Conservation (phyloP, 768 basidiomycete species). For the Suillus occidentalis region DNA sequence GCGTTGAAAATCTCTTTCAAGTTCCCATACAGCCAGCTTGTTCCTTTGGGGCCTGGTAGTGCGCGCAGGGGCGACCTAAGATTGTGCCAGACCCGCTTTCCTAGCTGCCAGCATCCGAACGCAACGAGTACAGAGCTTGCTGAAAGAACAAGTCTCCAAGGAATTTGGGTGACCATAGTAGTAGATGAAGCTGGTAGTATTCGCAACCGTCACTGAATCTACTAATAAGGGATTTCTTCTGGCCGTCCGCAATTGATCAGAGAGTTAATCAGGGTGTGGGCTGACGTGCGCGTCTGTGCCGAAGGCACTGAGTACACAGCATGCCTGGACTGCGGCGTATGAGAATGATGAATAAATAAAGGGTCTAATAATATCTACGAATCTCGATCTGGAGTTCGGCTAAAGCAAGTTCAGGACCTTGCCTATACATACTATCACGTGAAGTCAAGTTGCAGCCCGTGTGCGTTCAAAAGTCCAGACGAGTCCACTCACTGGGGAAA, state of each 20-base stretch:
- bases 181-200: not conserved
- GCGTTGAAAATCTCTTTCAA: slow-evolving; percentile 43
- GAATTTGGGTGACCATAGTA: not conserved
- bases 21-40: slow-evolving; percentile 50
- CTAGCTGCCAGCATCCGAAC: slow-evolving; percentile 35
- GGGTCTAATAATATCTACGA: no score
- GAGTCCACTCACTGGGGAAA: no score
- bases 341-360: no score
- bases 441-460: no score
- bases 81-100: slow-evolving; percentile 29
- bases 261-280: not conserved
- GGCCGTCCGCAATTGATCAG: not conserved
- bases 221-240: not conserved
- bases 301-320: not conserved
- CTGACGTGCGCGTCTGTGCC: not conserved
- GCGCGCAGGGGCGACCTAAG: slow-evolving; percentile 44
- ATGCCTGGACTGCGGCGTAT: no score
- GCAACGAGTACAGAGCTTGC: slow-evolving; percentile 15
- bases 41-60: slow-evolving; percentile 50
- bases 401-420: no score
- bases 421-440: no score
- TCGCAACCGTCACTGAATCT: not conserved
- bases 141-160: slow-evolving; percentile 6
- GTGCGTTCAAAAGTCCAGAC: no score
- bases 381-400: no score